Base-by-base conservation (phyloP, 2,329 filamentous ascomycete genomes). In the Ciborinia camelliae region DNA sequence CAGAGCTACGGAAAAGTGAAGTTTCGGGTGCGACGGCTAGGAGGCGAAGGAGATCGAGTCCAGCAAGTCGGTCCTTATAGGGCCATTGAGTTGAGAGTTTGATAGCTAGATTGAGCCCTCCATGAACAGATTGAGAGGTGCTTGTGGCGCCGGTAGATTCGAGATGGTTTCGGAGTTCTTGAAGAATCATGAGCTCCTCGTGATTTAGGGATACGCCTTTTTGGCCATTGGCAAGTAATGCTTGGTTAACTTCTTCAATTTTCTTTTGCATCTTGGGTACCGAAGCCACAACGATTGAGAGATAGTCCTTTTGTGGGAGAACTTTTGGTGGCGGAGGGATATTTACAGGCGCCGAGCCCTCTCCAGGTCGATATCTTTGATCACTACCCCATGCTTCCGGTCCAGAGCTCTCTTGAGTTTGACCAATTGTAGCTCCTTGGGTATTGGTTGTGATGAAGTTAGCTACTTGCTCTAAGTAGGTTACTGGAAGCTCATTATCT, bases 381-480 rank as follows among this genome's bases (percentile, higher is more conserved):
- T 94, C 91, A 23, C 87, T 87, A 8, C 91, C 92, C 80, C 87
- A 92, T 0, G 91, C 89, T 76, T 96, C 82, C 20, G 79, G 76
- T 2, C 81, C 75, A 52, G 79, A 71, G 37, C 67, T 66, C 60
- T 76, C 80, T 55, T 82, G 79, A 20, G 81, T 75, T 70, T 88
- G 84, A 0, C 92, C 92, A n/a, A 97, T 79, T 0, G 88, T 91
- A 9, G 92, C 90, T 4, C 92, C 93, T 77, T 94, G 86, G 0
- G 93, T 96, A 73, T 98, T 98, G 64, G 90, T 84, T 12, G 90
- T 85, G 71, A 99, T 97, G 77, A 97, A 98, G 70, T 95, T 90
- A 8, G 93, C 91, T 20, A 97, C 92, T 74, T 92, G 91, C 71
- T 98, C 94, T 18, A 97, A 83, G 74, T 97, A 98, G 4, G 85